Base-by-base conservation (phyloP, 1,284 basidiomycete species). In the Agroathelia rolfsii region DNA sequence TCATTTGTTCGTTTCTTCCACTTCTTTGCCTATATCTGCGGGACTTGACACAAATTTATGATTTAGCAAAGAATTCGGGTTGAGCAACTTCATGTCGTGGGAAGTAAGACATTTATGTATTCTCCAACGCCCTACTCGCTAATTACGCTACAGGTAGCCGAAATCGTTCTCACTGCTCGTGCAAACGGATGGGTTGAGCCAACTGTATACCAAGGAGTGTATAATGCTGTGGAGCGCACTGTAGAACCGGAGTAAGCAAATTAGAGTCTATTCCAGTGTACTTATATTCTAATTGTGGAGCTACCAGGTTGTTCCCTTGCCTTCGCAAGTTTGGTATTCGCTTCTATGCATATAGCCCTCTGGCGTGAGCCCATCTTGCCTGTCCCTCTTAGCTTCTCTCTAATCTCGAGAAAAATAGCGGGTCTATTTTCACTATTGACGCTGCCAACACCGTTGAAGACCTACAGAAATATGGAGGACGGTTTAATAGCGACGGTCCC, bases 141-240 rank as follows among this genome's bases (percentile, higher is more conserved):
- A 13, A 17, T 14, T 23, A 24, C 15, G 20, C 13, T 32, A 16
- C 15, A 62, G 35, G 59, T 65, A 2, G 58, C 62, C 5, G 41
- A 55, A 37, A 54, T 64, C 21, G 39, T 55, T 29, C 36, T 32
- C 3, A 41, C 61, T 20, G 52, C 50, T 31, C 41, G 52, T 3
- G 24, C 35, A 14, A 47, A 62, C 27, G 47, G 44, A 10, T 62
- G 49, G 47, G 39, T 61, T 33, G 43, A 52, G 38, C 66, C 66
- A 0, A 52, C 53, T 1, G 56, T 64, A 8, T 68, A 67, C 41
- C 63, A 70, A 43, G 63, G 61, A 5, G 33, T 48, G 29, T 48
- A 42, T 19, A 46, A 33, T 25, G 40, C 39, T 6, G 30, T 45
- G 8, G 37, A 43, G 18, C 38, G 46, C 12, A 44, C 48, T 7